Evolutionary conservation across 2,329 filamentous ascomycete genomes (phyloP), one percentile per base, ranked within the genome.

Genomic region (Colletotrichum sansevieriae): DNA sequence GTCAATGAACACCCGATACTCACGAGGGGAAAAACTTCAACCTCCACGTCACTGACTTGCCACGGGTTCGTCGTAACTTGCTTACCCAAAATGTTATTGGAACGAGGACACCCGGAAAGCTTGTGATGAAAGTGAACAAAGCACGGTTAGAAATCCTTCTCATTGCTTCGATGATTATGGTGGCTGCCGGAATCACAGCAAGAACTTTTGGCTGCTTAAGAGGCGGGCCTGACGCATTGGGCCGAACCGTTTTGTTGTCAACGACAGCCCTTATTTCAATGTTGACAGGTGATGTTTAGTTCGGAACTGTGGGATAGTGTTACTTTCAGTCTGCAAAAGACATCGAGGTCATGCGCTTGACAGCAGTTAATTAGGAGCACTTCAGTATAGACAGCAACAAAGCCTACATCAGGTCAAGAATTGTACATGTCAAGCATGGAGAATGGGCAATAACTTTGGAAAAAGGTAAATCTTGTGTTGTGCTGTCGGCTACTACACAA

Each of bases 171-270:
- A 7, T 22, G 0, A 33, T 41, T 5, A 66, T 66, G 63, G 18
- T 61, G 1, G 10, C 41, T 4, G 52, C 63, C 1, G 63, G 3
- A 7, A 4, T 61, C 0, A 39, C 41, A 7, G 56, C 56, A 1
- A 33, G 71, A 68, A 9, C 77, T 73, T 66, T 73, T 75, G 54
- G 72, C 73, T 47, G 41, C 65, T 43, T 77, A 72, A 59, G 75
- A 73, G 41, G 72, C 68, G 64, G 77, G 74, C 70, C 63, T 63
- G 35, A 74, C 65, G 12, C 73, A 69, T 65, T 75, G 73, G 33
- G 74, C 75, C 55, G 76, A 63, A 39, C 73, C 15, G 46, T 57
- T 47, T 44, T 20, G 56, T 66, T 13, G 20, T 49, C 1, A 60
- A 18, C 10, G 43, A 66, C 33, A 55, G 33, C 33, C 56, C 46